phyloP scores from a whole-genome alignment of 2,329 filamentous ascomycete species.

The Nemania sp. region DNA sequence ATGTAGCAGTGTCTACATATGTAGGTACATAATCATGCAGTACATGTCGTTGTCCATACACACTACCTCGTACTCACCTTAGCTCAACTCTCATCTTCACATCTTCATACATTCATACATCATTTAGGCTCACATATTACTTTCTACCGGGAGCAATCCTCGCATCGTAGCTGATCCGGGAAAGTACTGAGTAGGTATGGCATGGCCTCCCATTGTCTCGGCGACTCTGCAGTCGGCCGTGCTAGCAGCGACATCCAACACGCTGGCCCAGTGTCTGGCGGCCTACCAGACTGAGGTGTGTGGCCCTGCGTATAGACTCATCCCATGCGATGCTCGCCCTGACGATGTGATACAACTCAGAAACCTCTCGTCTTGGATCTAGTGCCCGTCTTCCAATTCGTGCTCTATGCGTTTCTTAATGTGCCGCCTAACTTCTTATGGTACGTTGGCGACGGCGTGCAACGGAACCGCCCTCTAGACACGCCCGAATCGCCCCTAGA shows the following conservation, averaged over 20 bases:
- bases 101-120: too few species aligned
- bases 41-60: too few species aligned
- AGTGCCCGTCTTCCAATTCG: slow-evolving; percentile 73
- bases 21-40: too few species aligned
- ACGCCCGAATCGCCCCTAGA: too few species aligned
- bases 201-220: slow-evolving; percentile 55
- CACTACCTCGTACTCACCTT: too few species aligned
- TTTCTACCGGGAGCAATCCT: neutral
- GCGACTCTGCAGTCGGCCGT: slow-evolving; percentile 68
- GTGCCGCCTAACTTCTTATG: slow-evolving; percentile 85
- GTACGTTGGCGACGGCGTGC: slow-evolving; percentile 46
- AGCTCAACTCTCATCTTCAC: too few species aligned
- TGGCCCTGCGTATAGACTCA: too few species aligned
- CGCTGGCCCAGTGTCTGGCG: slow-evolving; percentile 72
- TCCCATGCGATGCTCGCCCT: neutral
- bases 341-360: slow-evolving; percentile 47
- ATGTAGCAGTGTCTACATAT: too few species aligned
- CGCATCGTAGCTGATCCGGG: neutral
- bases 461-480: neutral
- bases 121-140: neutral
- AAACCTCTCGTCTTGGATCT: slow-evolving; percentile 64
- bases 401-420: slow-evolving; percentile 71
- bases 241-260: slow-evolving; percentile 69
- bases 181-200: slow-evolving; percentile 32
- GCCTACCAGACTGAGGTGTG: slow-evolving; percentile 63